A percentile compares a stretch with the other conserved stretches of the same genome.
Conservation (phyloP, 1,139 yeast species). For the Lodderomyces elongisporus region DNA sequence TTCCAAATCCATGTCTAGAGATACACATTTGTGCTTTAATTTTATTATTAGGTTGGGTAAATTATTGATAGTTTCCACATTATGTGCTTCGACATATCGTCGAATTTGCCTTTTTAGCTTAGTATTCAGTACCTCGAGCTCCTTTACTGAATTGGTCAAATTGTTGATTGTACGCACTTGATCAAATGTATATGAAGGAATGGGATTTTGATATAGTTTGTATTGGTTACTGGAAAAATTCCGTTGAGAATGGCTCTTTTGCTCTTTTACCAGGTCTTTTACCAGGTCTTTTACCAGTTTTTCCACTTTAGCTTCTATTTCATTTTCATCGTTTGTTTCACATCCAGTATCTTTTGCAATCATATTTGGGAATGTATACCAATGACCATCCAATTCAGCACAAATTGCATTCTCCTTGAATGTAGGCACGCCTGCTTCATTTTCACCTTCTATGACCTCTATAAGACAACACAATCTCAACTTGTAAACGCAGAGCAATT, state of each 20-base stretch:
- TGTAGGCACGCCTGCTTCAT: constrained; percentile 12
- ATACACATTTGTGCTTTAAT: constrained; percentile 10
- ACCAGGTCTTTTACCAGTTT: background rate
- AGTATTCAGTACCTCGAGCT: constrained; percentile 20
- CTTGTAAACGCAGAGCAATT: constrained; percentile 16
- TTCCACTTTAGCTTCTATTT: background rate
- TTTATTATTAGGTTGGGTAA: constrained; percentile 10
- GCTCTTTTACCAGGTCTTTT: background rate
- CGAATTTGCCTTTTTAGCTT: constrained; percentile 16
- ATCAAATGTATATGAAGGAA: constrained; percentile 31
- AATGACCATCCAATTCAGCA: constrained; percentile 19
- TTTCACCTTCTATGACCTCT: constrained; percentile 5
- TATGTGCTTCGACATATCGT: constrained; percentile 11
- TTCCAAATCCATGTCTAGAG: constrained; percentile 16
- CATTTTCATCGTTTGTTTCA: too few relatives aligned
- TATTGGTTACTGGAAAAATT: background rate
- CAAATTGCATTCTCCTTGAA: constrained; percentile 24
- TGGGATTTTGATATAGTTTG: too few relatives aligned
- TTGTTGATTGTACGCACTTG: constrained; percentile 30
- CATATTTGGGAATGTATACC: constrained; percentile 18
- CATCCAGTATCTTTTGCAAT: background rate
- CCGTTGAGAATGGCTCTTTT: background rate
- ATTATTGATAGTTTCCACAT: constrained; percentile 12
- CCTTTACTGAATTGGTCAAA: constrained; percentile 28
- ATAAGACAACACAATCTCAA: constrained; percentile 19